Percentiles rank a stretch among this genome's conserved stretches.
phyloP scores from a whole-genome alignment of 441 rosid genomes.

The Euphorbia schlechtendalii region DNA sequence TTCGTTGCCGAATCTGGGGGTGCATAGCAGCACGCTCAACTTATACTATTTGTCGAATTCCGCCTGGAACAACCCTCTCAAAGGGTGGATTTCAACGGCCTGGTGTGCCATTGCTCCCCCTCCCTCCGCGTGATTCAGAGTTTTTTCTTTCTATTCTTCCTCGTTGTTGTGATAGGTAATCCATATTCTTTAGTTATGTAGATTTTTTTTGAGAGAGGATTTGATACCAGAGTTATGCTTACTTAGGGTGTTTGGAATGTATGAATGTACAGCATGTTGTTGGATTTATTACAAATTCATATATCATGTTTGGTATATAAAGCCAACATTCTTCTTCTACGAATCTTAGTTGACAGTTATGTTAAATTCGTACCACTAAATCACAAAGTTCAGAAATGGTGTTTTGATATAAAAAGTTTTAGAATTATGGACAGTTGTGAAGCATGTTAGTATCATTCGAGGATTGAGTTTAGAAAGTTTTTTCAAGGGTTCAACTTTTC shows the following conservation, averaged over 20 bases:
- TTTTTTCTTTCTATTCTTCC: neutral
- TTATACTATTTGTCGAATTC: too few relatives aligned
- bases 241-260: neutral
- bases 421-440: too few relatives aligned
- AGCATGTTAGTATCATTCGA: too few relatives aligned
- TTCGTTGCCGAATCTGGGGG: neutral
- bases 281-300: neutral
- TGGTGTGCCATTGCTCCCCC: neutral
- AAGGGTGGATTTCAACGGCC: too few relatives aligned
- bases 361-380: too few relatives aligned
- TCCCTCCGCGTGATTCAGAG: neutral
- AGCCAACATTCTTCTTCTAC: too few relatives aligned
- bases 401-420: too few relatives aligned
- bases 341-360: too few relatives aligned
- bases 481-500: neutral
- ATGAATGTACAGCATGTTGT: neutral
- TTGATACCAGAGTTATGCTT: neutral
- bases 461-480: neutral
- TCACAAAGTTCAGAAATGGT: too few relatives aligned
- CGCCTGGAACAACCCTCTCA: too few relatives aligned
- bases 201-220: neutral
- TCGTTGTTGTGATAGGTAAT: neutral
- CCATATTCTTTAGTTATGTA: neutral
- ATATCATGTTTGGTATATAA: neutral
- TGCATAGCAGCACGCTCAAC: neutral